Conservation (phyloP, 2,329 filamentous ascomycete species). For the Microdochium trichocladiopsis region DNA sequence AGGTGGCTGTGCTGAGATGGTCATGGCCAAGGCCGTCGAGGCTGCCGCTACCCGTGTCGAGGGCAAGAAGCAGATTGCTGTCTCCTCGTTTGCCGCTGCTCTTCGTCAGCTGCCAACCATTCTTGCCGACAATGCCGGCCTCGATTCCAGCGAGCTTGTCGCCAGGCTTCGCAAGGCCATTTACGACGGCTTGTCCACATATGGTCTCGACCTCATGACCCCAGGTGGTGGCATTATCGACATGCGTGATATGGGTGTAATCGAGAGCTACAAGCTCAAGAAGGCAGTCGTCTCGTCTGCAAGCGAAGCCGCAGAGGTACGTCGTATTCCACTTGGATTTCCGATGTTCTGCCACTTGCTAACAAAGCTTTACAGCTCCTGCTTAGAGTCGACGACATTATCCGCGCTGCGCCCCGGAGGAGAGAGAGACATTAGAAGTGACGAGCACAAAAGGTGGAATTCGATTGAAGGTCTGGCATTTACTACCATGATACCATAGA, state of each 20-base stretch:
- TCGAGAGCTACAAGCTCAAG: conserved; percentile 99
- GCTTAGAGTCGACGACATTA: conserved; percentile 95
- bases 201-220: conserved; percentile 80
- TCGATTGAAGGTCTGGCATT: not conserved
- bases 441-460: not conserved
- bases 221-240: conserved; percentile 90
- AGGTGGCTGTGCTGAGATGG: conserved; percentile 95
- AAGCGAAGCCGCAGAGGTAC: conserved; percentile 91
- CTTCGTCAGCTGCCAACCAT: conserved; percentile 93
- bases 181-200: conserved; percentile 89
- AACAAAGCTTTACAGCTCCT: conserved; percentile 56
- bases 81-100: conserved; percentile 81
- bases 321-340: conserved; percentile 17
- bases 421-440: not conserved
- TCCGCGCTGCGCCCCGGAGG: conserved; percentile 81
- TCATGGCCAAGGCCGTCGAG: conserved; percentile 98
- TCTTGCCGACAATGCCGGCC: conserved; percentile 91
- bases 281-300: conserved; percentile 94
- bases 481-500: conserved; percentile 1
- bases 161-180: conserved; percentile 87
- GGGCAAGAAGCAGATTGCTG: conserved; percentile 93
- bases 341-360: not conserved
- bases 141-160: conserved; percentile 92
- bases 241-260: conserved; percentile 90
- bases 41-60: conserved; percentile 88